These are phyloP conservation scores for Stentor coeruleus DNA, from an alignment of 73 alveolate species.

Conservation along the genomic window DNA sequence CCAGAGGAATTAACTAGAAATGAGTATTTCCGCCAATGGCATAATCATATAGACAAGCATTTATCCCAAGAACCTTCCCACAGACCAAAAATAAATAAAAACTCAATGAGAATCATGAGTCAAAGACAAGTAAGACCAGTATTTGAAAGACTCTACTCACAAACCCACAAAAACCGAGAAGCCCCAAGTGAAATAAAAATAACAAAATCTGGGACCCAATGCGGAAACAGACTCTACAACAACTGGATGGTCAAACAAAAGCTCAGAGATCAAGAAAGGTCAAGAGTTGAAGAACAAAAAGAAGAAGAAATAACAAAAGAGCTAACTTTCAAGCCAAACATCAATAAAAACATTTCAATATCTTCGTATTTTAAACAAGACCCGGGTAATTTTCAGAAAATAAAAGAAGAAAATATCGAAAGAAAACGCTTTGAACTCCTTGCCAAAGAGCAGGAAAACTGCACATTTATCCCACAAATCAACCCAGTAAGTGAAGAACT, in stretches of 20 bases:
- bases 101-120: too few relatives aligned
- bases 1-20: neutral
- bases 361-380: neutral
- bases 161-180: neutral
- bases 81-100: neutral
- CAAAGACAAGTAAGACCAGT: neutral
- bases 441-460: slow-evolving; percentile 10
- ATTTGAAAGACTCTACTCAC: neutral
- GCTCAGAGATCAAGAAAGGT: neutral
- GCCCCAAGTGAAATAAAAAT: neutral
- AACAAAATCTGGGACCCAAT: neutral
- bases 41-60: neutral
- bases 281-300: neutral
- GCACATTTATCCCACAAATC: slow-evolving; percentile 1
- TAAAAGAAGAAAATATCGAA: slow-evolving; percentile 13
- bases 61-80: neutral
- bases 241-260: neutral
- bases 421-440: neutral
- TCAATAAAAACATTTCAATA: neutral
- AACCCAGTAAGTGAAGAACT: neutral
- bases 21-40: neutral
- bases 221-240: neutral
- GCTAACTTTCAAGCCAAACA: slow-evolving; percentile 18
- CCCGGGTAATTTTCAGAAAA: neutral
- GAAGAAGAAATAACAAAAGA: neutral